Evolutionary conservation across 148 eudicot genomes (phyloP), one percentile per base, ranked within the genome.

Genomic region (Rhododendron ferrugineum): DNA sequence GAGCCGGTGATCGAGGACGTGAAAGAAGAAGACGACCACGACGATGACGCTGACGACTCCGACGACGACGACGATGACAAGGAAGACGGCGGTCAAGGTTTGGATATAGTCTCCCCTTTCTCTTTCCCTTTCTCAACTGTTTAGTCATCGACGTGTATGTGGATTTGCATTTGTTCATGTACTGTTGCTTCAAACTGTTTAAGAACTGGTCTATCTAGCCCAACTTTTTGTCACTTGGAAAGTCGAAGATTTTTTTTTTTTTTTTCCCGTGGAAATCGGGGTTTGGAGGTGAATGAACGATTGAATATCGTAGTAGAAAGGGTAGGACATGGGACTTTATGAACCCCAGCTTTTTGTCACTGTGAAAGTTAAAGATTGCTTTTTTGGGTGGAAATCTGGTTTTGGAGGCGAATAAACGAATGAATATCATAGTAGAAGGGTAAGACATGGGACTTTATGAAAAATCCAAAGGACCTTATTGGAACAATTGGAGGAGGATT

Each of bases 51-150:
- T 16, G 91, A 87, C 30, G 87, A 83, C 37, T 82, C 90, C 40
- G 89, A 88, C 20, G 88, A 91, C 68, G 95, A 92, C 54, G 96
- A 92, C 26, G 95, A 91, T 64, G 94, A 92, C 86, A 87, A 91
- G 84, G 92, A 92, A 20, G 93, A 94, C 50, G 90, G 86, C 13
- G 86, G 82, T n/a, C 88, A 44, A 80, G 95, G 94, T 93, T 4
- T 54, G 32, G 13, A 26, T 44, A 20, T 37, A 9, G 26, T 74
- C 14, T 42, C 34, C 58, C 20, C 26, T 5, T 49, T 47, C 1
- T 60, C 26, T 54, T 54, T 54, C n/a, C 8, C 52, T 15, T 11
- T 14, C 28, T 20, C 10, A 15, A 70, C 37, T 30, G 20, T 32
- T 30, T 32, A 70, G 3, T 70, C 20, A 30, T 70, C 28, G 6